These are phyloP conservation scores for Grammothele lineata DNA, from an alignment of 768 basidiomycete species.

Conservation along the genomic window DNA sequence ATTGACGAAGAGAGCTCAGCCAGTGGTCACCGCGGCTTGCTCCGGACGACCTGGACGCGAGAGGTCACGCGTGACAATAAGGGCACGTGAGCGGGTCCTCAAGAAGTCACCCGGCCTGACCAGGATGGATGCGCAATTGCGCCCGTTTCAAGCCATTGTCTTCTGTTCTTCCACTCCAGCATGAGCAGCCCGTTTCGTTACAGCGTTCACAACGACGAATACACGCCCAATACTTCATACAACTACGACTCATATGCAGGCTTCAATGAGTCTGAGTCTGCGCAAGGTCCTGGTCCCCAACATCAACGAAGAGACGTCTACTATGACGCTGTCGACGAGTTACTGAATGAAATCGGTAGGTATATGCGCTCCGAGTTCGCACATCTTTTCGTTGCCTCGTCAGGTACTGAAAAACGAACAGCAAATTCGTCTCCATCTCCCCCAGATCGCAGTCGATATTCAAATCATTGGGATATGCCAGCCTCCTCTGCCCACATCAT, in stretches of 20 bases:
- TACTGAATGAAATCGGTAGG: conserved; percentile 17
- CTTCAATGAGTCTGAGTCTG: too few relatives aligned
- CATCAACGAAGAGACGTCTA: conserved; percentile 8
- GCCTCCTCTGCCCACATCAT: too few relatives aligned
- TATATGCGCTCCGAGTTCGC: conserved; percentile 26
- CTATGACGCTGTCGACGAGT: conserved; percentile 18
- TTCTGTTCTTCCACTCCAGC: background rate
- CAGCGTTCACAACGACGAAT: background rate
- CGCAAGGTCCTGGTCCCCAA: too few relatives aligned
- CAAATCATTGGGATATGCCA: conserved; percentile 7
- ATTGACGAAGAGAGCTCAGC: background rate
- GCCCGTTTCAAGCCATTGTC: too few relatives aligned
- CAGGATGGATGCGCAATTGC: too few relatives aligned
- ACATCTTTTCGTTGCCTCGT: conserved; percentile 24
- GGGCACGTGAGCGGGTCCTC: conserved; percentile 5
- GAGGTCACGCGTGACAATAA: conserved; percentile 9
- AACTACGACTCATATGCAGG: too few relatives aligned
- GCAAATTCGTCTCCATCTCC: conserved; percentile 34
- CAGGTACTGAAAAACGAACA: too few relatives aligned
- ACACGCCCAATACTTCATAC: background rate
- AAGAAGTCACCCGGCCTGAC: too few relatives aligned
- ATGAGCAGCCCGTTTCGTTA: background rate
- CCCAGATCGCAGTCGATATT: conserved; percentile 21
- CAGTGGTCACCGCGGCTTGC: background rate
- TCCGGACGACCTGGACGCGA: conserved; percentile 3